A percentile compares a stretch with the other conserved stretches of the same genome.
phyloP scores from a whole-genome alignment of 495 filamentous ascomycete genomes.

The Podospora fimiseda region DNA sequence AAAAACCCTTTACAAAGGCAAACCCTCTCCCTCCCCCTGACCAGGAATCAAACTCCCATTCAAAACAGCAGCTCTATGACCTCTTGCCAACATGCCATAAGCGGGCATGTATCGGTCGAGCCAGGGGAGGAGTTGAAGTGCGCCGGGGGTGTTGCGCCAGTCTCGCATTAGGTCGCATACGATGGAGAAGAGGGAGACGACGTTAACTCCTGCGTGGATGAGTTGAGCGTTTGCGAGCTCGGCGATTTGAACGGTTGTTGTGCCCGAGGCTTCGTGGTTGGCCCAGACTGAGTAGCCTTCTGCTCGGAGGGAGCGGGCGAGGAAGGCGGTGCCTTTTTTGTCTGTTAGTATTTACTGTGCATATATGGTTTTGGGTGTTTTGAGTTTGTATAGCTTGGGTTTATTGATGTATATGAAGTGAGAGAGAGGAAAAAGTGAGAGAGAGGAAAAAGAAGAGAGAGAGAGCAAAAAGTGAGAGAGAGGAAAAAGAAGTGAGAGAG shows the following conservation, averaged over 20 bases:
- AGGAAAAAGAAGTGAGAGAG: too few relatives aligned
- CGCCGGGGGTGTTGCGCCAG: slow-evolving; percentile 65
- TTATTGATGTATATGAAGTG: too few relatives aligned
- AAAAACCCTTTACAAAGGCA: slow-evolving; percentile 14
- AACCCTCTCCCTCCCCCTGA: slow-evolving; percentile 21
- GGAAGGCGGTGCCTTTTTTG: slow-evolving; percentile 54
- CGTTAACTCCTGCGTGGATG: slow-evolving; percentile 59
- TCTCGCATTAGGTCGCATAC: slow-evolving; percentile 70
- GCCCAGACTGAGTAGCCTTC: slow-evolving; percentile 74
- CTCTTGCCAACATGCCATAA: slow-evolving; percentile 41
- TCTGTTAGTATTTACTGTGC: too few relatives aligned
- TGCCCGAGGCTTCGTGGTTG: slow-evolving; percentile 65
- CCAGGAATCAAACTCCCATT: slow-evolving; percentile 42
- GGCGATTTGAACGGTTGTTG: slow-evolving; percentile 39
- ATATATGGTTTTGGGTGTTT: too few relatives aligned
- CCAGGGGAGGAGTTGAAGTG: slow-evolving; percentile 54
- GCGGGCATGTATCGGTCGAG: slow-evolving; percentile 52
- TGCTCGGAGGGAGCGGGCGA: slow-evolving; percentile 62
- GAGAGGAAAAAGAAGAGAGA: too few relatives aligned
- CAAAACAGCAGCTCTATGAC: slow-evolving; percentile 35
- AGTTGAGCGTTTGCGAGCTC: slow-evolving; percentile 61
- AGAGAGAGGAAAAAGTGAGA: too few relatives aligned
- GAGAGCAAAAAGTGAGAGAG: too few relatives aligned
- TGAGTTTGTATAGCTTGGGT: too few relatives aligned
- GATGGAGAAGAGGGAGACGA: slow-evolving; percentile 61